phyloP scores from a whole-genome alignment of 148 eudicot species.

The Persicaria maculosa region DNA sequence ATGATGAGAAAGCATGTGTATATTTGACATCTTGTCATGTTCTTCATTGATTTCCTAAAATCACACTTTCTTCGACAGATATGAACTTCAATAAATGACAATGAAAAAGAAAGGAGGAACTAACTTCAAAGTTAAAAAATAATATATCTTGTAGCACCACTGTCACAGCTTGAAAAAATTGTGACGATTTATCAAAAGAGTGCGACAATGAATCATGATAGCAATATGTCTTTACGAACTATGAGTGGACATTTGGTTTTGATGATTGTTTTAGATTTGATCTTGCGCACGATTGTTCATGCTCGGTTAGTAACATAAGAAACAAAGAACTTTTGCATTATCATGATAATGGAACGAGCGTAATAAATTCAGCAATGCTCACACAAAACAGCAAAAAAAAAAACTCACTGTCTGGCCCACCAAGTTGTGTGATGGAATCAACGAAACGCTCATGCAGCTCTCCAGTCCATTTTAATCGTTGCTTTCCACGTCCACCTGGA shows the following conservation, averaged over 20 bases:
- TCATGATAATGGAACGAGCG: background rate
- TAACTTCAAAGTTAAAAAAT: background rate
- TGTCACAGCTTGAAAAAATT: background rate
- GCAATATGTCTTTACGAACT: background rate
- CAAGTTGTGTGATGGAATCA: slow-evolving; percentile 72
- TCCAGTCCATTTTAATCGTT: slow-evolving; percentile 59
- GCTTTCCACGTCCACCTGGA: slow-evolving; percentile 43
- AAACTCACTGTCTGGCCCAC: slow-evolving; percentile 83
- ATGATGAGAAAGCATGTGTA: no score
- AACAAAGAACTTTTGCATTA: no score
- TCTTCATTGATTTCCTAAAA: no score
- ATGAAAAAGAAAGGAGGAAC: no score
- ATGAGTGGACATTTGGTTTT: no score
- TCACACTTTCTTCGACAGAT: no score
- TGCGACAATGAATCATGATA: background rate
- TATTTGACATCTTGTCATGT: no score
- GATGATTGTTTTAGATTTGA: no score
- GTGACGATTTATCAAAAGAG: background rate
- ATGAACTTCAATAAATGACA: no score
- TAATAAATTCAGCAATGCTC: background rate
- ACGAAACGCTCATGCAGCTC: slow-evolving; percentile 66
- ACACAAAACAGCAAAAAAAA: slow-evolving; percentile 4
- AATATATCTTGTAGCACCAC: background rate
- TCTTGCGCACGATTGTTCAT: no score
- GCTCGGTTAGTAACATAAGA: no score